Evolutionary conservation across 2,329 filamentous ascomycete genomes (phyloP).

Genomic region (Sporothrix euskadiensis): DNA sequence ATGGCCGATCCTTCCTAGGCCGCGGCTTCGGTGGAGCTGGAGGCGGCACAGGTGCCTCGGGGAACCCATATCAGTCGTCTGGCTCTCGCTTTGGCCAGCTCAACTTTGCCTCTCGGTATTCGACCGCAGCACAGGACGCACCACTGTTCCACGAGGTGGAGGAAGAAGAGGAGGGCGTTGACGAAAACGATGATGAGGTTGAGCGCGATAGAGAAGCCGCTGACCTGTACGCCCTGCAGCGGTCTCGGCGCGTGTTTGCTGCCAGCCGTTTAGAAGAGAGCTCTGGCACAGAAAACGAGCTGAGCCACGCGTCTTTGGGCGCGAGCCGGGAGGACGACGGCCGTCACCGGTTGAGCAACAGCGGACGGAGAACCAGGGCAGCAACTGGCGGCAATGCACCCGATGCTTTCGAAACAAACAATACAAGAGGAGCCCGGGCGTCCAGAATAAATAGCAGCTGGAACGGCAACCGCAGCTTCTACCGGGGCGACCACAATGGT

Average conservation of each 20-base stretch:
- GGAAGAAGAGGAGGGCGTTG: slow-evolving; percentile 65
- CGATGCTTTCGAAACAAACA: background rate
- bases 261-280: slow-evolving; percentile 82
- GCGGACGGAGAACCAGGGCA: slow-evolving; percentile 41
- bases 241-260: slow-evolving; percentile 84
- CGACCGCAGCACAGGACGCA: slow-evolving; percentile 69
- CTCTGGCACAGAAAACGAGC: slow-evolving; percentile 75
- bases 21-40: slow-evolving; percentile 44
- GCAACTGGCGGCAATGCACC: background rate
- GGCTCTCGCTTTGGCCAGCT: slow-evolving; percentile 70
- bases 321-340: slow-evolving; percentile 52
- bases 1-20: slow-evolving; percentile 47
- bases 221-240: slow-evolving; percentile 90
- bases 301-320: slow-evolving; percentile 58
- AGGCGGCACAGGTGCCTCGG: slow-evolving; percentile 36
- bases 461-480: slow-evolving; percentile 56
- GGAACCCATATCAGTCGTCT: slow-evolving; percentile 76
- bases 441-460: slow-evolving; percentile 64
- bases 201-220: slow-evolving; percentile 88
- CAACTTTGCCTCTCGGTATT: slow-evolving; percentile 75
- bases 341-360: slow-evolving; percentile 33
- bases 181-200: slow-evolving; percentile 90
- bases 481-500: slow-evolving; percentile 36
- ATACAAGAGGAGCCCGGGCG: background rate
- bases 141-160: slow-evolving; percentile 82